Evolutionary conservation across 2,329 filamentous ascomycete species (phyloP).

Genomic region (Ophiostoma populinum): DNA sequence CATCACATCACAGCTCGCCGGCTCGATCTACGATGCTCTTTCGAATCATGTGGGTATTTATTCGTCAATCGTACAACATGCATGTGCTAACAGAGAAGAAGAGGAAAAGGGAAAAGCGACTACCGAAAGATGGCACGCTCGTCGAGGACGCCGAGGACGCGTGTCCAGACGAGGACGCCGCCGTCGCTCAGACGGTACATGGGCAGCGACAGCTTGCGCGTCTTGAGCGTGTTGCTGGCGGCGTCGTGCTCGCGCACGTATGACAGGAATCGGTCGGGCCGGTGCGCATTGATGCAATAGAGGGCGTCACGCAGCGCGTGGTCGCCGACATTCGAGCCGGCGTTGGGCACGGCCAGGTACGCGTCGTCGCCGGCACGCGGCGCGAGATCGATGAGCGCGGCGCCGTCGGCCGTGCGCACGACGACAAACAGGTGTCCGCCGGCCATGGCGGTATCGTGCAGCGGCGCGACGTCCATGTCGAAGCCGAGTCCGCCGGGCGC

Average conservation of each 20-base stretch:
- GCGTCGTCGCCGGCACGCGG: neutral
- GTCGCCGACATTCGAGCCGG: neutral
- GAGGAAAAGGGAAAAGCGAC: no score
- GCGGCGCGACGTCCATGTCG: neutral
- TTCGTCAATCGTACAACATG: no score
- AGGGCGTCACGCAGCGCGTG: neutral
- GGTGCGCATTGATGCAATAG: slow-evolving; percentile 1
- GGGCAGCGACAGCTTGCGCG: neutral
- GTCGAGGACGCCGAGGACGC: slow-evolving; percentile 1
- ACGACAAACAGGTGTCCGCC: slow-evolving; percentile 1
- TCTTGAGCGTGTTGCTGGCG: neutral
- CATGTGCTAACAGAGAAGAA: no score
- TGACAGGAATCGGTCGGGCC: neutral
- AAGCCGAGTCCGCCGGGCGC: neutral
- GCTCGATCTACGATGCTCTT: no score
- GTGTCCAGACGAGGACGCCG: neutral
- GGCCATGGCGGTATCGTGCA: neutral
- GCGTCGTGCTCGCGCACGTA: neutral
- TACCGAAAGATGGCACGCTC: slow-evolving; percentile 1
- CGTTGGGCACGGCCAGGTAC: neutral
- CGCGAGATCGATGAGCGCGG: neutral
- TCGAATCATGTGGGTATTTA: no score
- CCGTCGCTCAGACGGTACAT: slow-evolving; percentile 2
- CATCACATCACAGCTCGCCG: no score
- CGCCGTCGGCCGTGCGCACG: neutral